These are phyloP conservation scores for Fusarium staphyleae DNA, from an alignment of 2,329 filamentous ascomycete species.

Conservation along the genomic window DNA sequence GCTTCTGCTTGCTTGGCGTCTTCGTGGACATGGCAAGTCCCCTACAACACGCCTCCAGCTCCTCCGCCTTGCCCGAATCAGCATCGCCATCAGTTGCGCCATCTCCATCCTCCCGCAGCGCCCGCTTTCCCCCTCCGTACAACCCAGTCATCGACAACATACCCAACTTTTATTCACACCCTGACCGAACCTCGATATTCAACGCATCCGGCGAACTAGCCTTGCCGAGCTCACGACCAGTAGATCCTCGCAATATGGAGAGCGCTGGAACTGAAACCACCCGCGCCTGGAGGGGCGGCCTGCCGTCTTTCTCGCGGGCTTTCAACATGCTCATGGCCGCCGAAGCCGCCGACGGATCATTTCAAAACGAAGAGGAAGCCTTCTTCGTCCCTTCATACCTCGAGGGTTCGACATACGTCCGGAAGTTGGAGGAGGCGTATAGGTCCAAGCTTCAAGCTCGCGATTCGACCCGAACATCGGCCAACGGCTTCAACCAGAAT, in stretches of 20 bases:
- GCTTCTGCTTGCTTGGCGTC: constrained; percentile 12
- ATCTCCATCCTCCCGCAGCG: constrained; percentile 29
- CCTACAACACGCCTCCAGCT: constrained; percentile 35
- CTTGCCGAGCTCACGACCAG: constrained; percentile 22
- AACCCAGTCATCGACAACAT: constrained; percentile 21
- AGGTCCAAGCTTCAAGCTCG: constrained; percentile 63
- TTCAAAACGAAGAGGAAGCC: constrained; percentile 44
- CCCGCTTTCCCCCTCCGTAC: constrained; percentile 25
- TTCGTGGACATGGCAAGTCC: constrained; percentile 38
- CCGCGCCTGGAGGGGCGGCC: constrained; percentile 39
- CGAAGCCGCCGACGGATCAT: constrained; percentile 39
- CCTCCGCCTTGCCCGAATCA: constrained; percentile 34
- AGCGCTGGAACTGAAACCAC: constrained; percentile 43
- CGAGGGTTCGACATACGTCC: constrained; percentile 76
- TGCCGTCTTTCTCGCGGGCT: constrained; percentile 60
- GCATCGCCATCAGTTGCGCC: constrained; percentile 29
- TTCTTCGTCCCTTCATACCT: constrained; percentile 91
- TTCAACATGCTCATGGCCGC: constrained; percentile 58
- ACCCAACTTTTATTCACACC: constrained; percentile 42
- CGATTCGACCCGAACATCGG: constrained; percentile 49
- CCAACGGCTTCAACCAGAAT: constrained; percentile 47
- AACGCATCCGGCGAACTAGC: constrained; percentile 54
- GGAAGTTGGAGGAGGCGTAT: constrained; percentile 75
- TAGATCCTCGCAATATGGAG: constrained; percentile 43
- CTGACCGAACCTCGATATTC: constrained; percentile 52